A percentile compares a stretch with the other conserved stretches of the same genome.
phyloP scores from a whole-genome alignment of 108 stramenopile species.

The Conticribra weissflogii region DNA sequence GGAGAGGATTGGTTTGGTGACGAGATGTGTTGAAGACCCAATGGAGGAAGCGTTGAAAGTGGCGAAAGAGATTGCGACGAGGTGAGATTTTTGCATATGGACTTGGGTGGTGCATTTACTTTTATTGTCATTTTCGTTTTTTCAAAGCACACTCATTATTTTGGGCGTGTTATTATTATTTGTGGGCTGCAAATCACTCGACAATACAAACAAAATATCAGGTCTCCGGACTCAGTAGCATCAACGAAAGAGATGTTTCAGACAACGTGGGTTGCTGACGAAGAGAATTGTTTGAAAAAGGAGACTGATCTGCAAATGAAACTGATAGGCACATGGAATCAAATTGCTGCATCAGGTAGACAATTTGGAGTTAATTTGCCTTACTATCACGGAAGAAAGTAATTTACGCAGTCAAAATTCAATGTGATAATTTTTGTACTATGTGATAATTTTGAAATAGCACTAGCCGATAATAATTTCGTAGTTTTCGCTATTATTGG shows the following conservation, averaged over 20 bases:
- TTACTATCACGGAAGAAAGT: constrained; percentile 66
- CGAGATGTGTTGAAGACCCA: constrained; percentile 78
- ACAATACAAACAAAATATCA: no score
- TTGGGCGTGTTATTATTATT: no score
- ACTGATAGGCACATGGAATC: constrained; percentile 81
- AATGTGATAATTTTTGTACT: no score
- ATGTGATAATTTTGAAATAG: no score
- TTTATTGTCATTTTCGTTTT: constrained; percentile 1
- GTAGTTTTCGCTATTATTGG: no score
- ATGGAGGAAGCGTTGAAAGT: constrained; percentile 73
- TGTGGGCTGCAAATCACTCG: no score
- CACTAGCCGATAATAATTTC: no score
- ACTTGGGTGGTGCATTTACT: neutral
- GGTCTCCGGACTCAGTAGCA: constrained; percentile 87
- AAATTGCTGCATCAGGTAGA: constrained; percentile 75
- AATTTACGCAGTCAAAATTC: no score
- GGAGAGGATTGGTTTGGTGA: constrained; percentile 70
- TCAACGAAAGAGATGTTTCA: constrained; percentile 80
- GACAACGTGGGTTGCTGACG: constrained; percentile 72
- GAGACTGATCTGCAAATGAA: constrained; percentile 79
- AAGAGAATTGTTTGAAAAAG: constrained; percentile 59
- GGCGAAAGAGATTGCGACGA: constrained; percentile 63
- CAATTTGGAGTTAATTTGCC: constrained; percentile 82
- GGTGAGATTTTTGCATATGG: constrained; percentile 14
- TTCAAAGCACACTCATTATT: no score